Percentiles rank a stretch among this genome's conserved stretches.
These are phyloP conservation scores for Cordia subcordata DNA, from an alignment of 257 asterid genomes.

Conservation along the genomic window DNA sequence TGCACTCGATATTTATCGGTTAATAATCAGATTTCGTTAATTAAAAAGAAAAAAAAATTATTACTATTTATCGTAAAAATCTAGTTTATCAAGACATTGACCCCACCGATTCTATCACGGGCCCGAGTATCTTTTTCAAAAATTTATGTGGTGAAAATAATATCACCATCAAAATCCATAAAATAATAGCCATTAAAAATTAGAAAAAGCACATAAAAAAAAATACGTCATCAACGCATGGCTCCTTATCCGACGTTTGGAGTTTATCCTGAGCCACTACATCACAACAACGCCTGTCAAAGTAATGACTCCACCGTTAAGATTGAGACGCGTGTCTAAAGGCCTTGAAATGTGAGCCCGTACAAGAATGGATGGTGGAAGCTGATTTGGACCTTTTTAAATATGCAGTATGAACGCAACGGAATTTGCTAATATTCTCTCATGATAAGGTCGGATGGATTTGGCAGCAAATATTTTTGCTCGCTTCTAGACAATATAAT, in stretches of 20 bases:
- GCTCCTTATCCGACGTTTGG: conserved; percentile 34
- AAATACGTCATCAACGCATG: conserved; percentile 6
- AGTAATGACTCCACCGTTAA: conserved; percentile 15
- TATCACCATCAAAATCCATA: too few species aligned
- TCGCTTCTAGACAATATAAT: neutral
- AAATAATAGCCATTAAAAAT: too few species aligned
- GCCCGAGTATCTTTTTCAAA: too few species aligned
- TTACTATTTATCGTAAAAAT: too few species aligned
- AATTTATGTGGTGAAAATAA: too few species aligned
- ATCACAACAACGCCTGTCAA: neutral
- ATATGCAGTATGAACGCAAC: conserved; percentile 14
- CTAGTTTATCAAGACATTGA: too few species aligned
- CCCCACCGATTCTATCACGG: too few species aligned
- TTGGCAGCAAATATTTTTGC: too few species aligned
- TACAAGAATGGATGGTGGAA: conserved; percentile 8
- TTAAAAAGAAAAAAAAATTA: too few species aligned
- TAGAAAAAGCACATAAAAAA: too few species aligned
- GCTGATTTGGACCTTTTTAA: neutral
- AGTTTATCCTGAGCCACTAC: conserved; percentile 27
- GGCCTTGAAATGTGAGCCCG: conserved; percentile 19
- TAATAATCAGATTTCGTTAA: too few species aligned
- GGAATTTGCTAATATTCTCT: conserved; percentile 3
- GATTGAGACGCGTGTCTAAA: conserved; percentile 21
- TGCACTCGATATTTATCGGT: too few species aligned
- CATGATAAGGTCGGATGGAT: neutral